Percentiles rank a stretch among this genome's conserved stretches.
These are phyloP conservation scores for Saprolegnia parasitica DNA, from an alignment of 352 stramenopile genomes.

Conservation along the genomic window DNA sequence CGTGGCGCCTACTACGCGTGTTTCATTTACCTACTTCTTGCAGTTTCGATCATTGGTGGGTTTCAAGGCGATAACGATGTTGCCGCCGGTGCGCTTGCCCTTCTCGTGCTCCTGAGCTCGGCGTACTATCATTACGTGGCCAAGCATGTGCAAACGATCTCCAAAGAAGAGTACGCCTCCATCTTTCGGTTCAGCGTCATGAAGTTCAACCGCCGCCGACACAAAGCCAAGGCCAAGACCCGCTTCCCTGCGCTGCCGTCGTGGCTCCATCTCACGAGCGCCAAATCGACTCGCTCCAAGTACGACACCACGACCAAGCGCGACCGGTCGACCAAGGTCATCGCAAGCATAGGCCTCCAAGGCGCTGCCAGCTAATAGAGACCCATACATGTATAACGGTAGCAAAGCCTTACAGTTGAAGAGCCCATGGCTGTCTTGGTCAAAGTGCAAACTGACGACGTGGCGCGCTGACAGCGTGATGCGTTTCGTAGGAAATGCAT, in stretches of 20 bases:
- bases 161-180: conserved; percentile 12
- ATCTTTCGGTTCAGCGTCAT: conserved; percentile 18
- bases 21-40: not conserved
- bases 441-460: no score
- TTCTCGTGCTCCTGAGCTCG: not conserved
- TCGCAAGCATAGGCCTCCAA: no score
- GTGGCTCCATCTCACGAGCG: not conserved
- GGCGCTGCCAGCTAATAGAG: no score
- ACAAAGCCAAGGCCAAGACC: not conserved
- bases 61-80: conserved; percentile 4
- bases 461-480: no score
- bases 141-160: not conserved
- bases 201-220: not conserved
- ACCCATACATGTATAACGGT: no score
- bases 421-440: no score
- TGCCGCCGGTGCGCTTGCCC: not conserved
- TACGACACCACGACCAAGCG: not conserved
- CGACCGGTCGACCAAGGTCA: no score
- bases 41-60: not conserved
- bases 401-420: no score
- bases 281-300: not conserved
- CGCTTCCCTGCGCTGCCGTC: not conserved
- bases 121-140: not conserved
- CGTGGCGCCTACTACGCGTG: not conserved
- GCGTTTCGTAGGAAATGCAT: not conserved